Conservation (phyloP, 2,329 filamentous ascomycete species). For the Gremmenia infestans region DNA sequence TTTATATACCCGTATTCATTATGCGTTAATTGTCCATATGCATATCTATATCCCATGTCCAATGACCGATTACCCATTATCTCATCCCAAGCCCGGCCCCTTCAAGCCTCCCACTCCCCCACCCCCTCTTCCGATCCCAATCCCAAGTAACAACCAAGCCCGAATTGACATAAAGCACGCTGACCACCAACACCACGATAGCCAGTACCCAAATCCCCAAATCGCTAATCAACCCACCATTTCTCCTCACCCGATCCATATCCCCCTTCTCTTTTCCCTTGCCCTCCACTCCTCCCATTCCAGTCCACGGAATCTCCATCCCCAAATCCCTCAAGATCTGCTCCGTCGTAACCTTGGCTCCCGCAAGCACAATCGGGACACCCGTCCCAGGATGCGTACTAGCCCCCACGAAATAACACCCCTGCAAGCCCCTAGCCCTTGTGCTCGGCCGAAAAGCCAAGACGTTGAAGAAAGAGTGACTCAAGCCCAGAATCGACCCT, state of each 20-base stretch:
- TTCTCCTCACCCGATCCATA: slow-evolving; percentile 20
- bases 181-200: slow-evolving; percentile 10
- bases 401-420: slow-evolving; percentile 67
- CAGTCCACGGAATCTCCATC: slow-evolving; percentile 19
- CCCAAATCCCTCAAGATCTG: slow-evolving; percentile 40
- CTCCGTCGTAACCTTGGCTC: slow-evolving; percentile 56
- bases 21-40: no score
- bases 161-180: slow-evolving; percentile 15
- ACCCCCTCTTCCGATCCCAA: slow-evolving; percentile 17
- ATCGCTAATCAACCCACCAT: slow-evolving; percentile 16
- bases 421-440: slow-evolving; percentile 35
- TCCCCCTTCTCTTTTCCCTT: slow-evolving; percentile 20
- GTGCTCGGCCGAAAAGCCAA: slow-evolving; percentile 61
- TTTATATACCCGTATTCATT: no score
- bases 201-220: slow-evolving; percentile 17
- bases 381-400: slow-evolving; percentile 73
- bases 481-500: slow-evolving; percentile 67
- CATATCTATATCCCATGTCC: no score
- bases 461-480: slow-evolving; percentile 70
- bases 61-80: no score
- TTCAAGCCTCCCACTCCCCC: slow-evolving; percentile 14
- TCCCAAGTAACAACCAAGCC: slow-evolving; percentile 20
- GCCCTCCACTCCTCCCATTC: slow-evolving; percentile 8
- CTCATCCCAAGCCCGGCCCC: neutral
- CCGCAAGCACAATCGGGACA: slow-evolving; percentile 68